A percentile compares a stretch with the other conserved stretches of the same genome.
Conservation (phyloP, 805 yeast genomes). For the Grigorovia humatica region DNA sequence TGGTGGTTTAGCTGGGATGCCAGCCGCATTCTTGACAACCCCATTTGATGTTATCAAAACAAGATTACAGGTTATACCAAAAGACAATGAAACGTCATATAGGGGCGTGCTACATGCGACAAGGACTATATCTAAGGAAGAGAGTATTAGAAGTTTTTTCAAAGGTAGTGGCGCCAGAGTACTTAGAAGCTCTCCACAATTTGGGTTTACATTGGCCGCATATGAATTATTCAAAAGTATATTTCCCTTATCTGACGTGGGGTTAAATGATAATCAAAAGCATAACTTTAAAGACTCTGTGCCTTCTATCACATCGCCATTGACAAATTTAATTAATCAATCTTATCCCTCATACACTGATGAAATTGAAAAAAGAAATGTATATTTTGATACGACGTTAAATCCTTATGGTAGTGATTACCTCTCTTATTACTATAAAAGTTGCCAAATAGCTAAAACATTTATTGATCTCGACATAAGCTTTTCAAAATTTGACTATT, state of each 20-base stretch:
- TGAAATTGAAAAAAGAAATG: slow-evolving; percentile 10
- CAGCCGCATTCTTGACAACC: slow-evolving; percentile 92
- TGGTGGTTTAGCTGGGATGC: slow-evolving; percentile 96
- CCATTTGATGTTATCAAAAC: slow-evolving; percentile 97
- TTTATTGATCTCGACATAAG: slow-evolving; percentile 55
- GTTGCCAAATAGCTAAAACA: slow-evolving; percentile 50
- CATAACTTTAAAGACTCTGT: slow-evolving; percentile 9
- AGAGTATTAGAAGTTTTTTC: slow-evolving; percentile 78
- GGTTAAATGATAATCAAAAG: not conserved
- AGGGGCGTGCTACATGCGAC: slow-evolving; percentile 72
- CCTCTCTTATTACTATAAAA: slow-evolving; percentile 39
- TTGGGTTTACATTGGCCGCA: slow-evolving; percentile 96
- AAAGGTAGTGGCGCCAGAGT: slow-evolving; percentile 96
- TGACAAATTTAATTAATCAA: slow-evolving; percentile 13
- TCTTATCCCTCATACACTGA: slow-evolving; percentile 10
- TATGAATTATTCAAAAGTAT: slow-evolving; percentile 71
- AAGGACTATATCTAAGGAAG: slow-evolving; percentile 62
- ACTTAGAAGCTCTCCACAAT: slow-evolving; percentile 91
- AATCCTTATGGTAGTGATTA: slow-evolving; percentile 34
- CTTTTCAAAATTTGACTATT: slow-evolving; percentile 44
- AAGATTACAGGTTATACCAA: slow-evolving; percentile 77
- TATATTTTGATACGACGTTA: slow-evolving; percentile 19
- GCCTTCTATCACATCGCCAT: slow-evolving; percentile 18
- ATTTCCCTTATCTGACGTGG: slow-evolving; percentile 8
- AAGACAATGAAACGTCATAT: slow-evolving; percentile 68